Evolutionary conservation across 2,329 filamentous ascomycete genomes (phyloP).

Genomic region (Aureobasidium musti): DNA sequence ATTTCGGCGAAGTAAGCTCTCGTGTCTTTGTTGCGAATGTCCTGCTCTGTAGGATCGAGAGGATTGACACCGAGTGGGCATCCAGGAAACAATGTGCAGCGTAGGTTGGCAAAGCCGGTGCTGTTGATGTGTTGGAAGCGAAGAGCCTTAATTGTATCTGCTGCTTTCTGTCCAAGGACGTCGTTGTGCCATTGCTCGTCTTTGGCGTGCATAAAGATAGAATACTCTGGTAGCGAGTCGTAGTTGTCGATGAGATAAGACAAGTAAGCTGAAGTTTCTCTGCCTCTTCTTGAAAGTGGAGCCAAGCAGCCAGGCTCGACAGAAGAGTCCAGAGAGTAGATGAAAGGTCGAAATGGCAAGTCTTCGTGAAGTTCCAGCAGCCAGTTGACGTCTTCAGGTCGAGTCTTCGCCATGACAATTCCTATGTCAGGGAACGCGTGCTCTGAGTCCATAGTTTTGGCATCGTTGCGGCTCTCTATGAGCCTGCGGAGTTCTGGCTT

Average conservation of each 20-base stretch:
- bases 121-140: slow-evolving; percentile 8
- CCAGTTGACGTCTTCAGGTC: slow-evolving; percentile 9
- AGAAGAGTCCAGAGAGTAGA: background rate
- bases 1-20: slow-evolving; percentile 8
- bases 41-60: background rate
- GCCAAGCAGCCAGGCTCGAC: background rate
- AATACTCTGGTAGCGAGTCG: background rate
- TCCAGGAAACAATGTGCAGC: slow-evolving; percentile 7
- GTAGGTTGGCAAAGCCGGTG: slow-evolving; percentile 1
- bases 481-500: background rate
- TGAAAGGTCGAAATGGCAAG: slow-evolving; percentile 1
- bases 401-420: background rate
- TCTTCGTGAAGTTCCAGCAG: background rate
- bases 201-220: background rate
- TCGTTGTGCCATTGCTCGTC: slow-evolving; percentile 13
- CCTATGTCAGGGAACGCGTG: background rate
- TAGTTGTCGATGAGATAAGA: slow-evolving; percentile 13
- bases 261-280: background rate
- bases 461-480: background rate
- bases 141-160: slow-evolving; percentile 1
- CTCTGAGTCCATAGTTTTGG: background rate
- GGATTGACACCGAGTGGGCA: background rate
- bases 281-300: background rate
- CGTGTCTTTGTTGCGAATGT: background rate
- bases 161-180: background rate